Percentiles rank a stretch among this genome's conserved stretches.
Conservation (phyloP, 1,284 basidiomycete species). For the Pascua guehoae region DNA sequence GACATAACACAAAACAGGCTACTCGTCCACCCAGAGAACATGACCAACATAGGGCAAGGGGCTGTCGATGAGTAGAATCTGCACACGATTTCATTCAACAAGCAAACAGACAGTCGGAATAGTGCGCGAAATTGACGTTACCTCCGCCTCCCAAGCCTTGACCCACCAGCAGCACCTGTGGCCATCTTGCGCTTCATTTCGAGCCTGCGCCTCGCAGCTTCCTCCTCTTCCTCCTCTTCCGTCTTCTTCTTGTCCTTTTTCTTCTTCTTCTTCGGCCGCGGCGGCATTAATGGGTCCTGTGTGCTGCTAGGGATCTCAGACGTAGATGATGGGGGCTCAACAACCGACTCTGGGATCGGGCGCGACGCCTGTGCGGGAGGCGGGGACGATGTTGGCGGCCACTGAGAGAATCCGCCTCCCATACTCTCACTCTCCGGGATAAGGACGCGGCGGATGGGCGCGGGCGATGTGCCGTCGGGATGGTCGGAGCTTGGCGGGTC, state of each 20-base stretch:
- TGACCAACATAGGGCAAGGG: no score
- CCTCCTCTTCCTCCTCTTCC: conserved; percentile 34
- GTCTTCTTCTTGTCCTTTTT: conserved; percentile 28
- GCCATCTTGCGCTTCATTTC: conserved; percentile 39
- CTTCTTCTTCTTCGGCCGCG: conserved; percentile 17
- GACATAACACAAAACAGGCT: no score
- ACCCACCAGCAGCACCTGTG: conserved; percentile 24
- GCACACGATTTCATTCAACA: no score
- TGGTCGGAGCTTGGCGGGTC: background rate
- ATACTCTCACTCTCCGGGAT: background rate
- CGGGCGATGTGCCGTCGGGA: background rate
- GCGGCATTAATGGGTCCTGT: conserved; percentile 14
- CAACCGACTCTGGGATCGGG: background rate
- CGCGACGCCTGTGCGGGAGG: background rate
- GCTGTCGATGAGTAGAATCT: no score
- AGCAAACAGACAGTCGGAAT: no score
- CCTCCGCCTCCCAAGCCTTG: no score
- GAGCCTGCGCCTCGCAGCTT: conserved; percentile 23
- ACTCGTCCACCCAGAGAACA: no score
- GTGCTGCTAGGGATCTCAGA: conserved; percentile 7
- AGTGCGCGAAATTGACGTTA: no score
- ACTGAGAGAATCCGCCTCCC: background rate
- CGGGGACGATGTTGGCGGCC: background rate
- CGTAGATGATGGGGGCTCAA: background rate
- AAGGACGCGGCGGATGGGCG: no score